phyloP scores from a whole-genome alignment of 1,284 basidiomycete genomes.

The Fomitopsis betulina region DNA sequence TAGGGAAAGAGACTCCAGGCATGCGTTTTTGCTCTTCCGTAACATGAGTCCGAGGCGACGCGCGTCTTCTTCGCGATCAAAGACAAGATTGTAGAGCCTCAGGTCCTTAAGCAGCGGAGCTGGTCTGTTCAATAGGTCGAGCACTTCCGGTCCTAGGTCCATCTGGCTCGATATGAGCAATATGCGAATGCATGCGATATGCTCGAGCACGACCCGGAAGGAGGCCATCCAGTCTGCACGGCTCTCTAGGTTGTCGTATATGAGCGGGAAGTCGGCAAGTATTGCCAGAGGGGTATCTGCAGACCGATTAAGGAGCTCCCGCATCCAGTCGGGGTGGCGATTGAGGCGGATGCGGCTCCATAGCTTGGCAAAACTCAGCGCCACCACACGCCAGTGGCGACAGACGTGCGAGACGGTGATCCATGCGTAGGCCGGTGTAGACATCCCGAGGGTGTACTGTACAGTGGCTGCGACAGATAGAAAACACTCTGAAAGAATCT shows the following conservation, averaged over 20 bases:
- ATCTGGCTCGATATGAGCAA: not conserved
- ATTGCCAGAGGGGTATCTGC: not conserved
- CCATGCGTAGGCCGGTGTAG: not conserved
- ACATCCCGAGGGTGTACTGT: not conserved
- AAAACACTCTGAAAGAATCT: not conserved
- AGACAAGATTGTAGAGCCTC: not conserved
- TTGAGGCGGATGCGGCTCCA: not conserved
- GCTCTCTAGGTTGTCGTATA: not conserved
- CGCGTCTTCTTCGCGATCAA: not conserved
- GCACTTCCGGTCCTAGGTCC: not conserved
- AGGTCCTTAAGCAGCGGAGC: not conserved
- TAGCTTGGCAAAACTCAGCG: not conserved
- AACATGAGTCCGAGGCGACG: not conserved
- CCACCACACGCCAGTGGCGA: not conserved
- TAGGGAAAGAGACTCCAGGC: not conserved
- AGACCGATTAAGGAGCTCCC: not conserved
- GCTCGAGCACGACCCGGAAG: not conserved
- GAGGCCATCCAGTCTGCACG: not conserved
- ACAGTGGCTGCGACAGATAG: not conserved
- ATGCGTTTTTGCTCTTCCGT: not conserved
- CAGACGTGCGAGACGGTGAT: not conserved
- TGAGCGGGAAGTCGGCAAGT: not conserved
- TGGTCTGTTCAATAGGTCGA: not conserved
- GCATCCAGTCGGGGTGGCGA: not conserved
- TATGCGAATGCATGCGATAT: not conserved